Conservation (phyloP, 345 rosid genomes). For the Pugionium dolabratum region DNA sequence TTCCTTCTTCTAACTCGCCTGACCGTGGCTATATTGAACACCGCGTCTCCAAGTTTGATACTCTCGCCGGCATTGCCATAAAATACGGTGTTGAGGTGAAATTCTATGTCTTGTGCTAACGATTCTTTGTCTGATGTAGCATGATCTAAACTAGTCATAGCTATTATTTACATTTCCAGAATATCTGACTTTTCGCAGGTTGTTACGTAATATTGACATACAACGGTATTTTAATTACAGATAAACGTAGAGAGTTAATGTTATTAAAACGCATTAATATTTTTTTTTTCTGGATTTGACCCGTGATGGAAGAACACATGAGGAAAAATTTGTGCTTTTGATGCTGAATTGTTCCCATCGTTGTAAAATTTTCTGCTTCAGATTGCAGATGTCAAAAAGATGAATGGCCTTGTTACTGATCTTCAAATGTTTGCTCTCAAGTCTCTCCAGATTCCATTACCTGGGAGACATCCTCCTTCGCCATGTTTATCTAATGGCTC, state of each 20-base stretch:
- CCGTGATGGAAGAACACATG: background rate
- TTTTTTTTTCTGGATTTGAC: no score
- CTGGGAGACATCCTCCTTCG: constrained; percentile 94
- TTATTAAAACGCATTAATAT: no score
- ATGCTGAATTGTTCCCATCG: no score
- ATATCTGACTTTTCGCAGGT: constrained; percentile 16
- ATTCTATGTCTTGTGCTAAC: no score
- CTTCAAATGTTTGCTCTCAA: constrained; percentile 95
- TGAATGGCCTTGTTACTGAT: constrained; percentile 58
- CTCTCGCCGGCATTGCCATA: background rate
- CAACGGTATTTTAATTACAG: constrained; percentile 20
- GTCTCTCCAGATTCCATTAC: constrained; percentile 74
- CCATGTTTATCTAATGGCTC: constrained; percentile 55
- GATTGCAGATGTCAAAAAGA: background rate
- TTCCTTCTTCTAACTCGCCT: constrained; percentile 32
- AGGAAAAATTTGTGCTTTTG: background rate
- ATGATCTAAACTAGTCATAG: no score
- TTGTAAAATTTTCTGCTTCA: background rate
- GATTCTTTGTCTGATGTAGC: no score
- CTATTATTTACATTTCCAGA: background rate
- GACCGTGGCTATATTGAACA: constrained; percentile 45
- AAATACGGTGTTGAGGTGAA: background rate
- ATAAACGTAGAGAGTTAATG: no score
- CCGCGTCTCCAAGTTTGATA: constrained; percentile 2
- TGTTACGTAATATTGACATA: constrained; percentile 10